Conservation (phyloP, 192 early-diverging fungal genomes). For the Lunasporangiospora selenospora region DNA sequence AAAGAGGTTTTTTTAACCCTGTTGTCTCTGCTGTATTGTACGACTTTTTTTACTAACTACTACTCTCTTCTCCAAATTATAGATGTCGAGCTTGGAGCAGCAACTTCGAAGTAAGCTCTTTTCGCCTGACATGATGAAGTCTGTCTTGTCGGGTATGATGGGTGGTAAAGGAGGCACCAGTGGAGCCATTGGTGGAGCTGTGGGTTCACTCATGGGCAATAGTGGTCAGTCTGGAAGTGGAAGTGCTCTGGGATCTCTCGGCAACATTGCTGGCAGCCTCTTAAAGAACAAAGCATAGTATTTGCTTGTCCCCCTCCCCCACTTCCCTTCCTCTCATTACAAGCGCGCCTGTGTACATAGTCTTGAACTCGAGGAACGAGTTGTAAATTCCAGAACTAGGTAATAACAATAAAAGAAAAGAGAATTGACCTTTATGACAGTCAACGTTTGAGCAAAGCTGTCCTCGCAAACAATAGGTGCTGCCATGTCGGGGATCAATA, state of each 20-base stretch:
- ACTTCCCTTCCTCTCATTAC: no score
- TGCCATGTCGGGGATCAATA: no score
- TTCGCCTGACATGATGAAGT: conserved; percentile 39
- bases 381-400: no score
- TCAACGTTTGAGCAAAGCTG: no score
- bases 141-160: conserved; percentile 18
- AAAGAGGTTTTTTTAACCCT: neutral
- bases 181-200: conserved; percentile 5
- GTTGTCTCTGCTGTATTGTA: no score
- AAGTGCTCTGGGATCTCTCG: conserved; percentile 10
- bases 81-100: conserved; percentile 18
- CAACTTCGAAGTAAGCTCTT: conserved; percentile 42
- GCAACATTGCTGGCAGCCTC: conserved; percentile 14
- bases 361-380: no score
- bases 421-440: no score
- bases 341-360: no score
- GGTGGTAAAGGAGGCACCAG: conserved; percentile 8
- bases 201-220: conserved; percentile 7
- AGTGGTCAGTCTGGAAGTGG: neutral
- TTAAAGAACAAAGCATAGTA: conserved; percentile 30
- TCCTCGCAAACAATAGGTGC: no score
- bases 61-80: neutral
- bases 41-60: neutral
- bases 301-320: no score
- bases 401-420: no score